These are phyloP conservation scores for Populus ilicifolia DNA, from an alignment of 345 rosid genomes.

Conservation along the genomic window DNA sequence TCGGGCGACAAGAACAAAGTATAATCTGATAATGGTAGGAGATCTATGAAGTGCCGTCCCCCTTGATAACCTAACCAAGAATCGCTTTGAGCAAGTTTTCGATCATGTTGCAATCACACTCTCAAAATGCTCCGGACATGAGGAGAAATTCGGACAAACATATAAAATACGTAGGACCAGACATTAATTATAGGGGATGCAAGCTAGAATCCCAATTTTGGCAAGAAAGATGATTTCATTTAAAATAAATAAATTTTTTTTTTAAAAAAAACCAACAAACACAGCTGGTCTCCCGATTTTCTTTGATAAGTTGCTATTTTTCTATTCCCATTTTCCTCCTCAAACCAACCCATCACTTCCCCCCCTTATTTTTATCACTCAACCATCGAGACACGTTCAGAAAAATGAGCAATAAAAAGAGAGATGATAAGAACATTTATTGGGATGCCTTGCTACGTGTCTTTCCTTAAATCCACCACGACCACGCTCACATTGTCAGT, in stretches of 20 bases:
- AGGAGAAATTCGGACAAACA: no score
- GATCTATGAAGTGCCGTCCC: background rate
- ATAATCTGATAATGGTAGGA: no score
- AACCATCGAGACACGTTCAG: background rate
- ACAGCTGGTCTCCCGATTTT: background rate
- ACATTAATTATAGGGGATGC: no score
- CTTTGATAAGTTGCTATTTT: background rate
- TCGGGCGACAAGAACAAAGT: no score
- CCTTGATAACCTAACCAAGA: no score
- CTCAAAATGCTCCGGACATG: no score
- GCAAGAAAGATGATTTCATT: background rate
- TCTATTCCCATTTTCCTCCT: background rate
- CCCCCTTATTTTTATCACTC: background rate
- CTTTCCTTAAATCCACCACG: conserved; percentile 63
- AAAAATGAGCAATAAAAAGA: background rate
- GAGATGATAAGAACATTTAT: background rate
- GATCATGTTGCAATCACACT: no score
- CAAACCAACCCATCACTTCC: background rate
- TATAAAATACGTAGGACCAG: no score
- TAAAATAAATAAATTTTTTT: background rate
- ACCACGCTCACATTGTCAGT: conserved; percentile 83
- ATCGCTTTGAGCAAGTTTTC: no score
- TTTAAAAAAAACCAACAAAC: background rate
- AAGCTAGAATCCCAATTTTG: no score
- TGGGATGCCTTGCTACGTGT: conserved; percentile 25